Conservation (phyloP, 2,329 filamentous ascomycete species). For the Tolypocladium pustulatum region DNA sequence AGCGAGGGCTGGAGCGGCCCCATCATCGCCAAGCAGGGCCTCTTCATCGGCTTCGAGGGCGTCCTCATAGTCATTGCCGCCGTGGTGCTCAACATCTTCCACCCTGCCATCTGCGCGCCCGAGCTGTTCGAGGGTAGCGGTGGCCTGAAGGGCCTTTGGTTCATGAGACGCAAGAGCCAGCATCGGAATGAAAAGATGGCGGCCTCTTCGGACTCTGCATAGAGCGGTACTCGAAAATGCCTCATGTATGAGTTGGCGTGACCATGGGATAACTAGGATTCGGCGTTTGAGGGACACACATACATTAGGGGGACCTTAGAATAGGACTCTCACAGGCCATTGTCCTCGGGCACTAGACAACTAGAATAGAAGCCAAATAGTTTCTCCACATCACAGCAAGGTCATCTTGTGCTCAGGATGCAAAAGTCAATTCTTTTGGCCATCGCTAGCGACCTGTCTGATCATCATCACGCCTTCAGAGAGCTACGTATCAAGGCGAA, state of each 20-base stretch:
- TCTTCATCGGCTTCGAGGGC: slow-evolving; percentile 50
- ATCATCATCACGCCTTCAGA: neutral
- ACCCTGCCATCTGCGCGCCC: slow-evolving; percentile 15
- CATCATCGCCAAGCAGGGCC: slow-evolving; percentile 42
- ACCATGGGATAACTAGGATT: too few relatives aligned
- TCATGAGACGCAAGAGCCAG: slow-evolving; percentile 3
- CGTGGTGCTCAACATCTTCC: slow-evolving; percentile 29
- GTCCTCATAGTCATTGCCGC: slow-evolving; percentile 38
- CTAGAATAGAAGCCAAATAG: neutral
- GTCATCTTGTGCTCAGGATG: neutral
- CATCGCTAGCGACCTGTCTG: neutral
- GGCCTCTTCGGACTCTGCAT: neutral
- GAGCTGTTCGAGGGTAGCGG: slow-evolving; percentile 15
- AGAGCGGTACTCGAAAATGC: neutral
- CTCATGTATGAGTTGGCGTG: neutral
- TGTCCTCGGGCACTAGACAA: neutral
- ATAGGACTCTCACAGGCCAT: too few relatives aligned
- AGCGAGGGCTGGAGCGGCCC: slow-evolving; percentile 50
- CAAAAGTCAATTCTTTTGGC: neutral
- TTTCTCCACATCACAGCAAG: neutral
- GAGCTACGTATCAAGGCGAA: neutral
- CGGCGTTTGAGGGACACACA: neutral
- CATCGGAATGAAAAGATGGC: neutral
- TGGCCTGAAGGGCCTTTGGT: slow-evolving; percentile 16
- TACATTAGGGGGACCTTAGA: neutral